These are phyloP conservation scores for Pseudogymnoascus sp. DNA, from an alignment of 2,329 filamentous ascomycete species.

Conservation along the genomic window DNA sequence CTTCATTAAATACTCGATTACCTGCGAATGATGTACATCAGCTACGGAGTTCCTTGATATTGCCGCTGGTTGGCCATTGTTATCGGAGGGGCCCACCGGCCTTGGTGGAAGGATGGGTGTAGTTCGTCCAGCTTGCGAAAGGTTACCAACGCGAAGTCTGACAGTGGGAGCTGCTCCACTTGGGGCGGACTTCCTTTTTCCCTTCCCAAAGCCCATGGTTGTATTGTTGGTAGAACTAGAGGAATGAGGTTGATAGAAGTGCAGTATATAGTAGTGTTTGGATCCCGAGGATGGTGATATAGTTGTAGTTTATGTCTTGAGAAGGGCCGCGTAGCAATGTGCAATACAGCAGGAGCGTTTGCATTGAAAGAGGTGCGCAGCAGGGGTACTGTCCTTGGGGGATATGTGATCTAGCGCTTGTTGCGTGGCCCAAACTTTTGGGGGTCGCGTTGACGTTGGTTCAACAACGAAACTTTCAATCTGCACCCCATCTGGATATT, in stretches of 20 bases:
- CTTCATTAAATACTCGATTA: conserved; percentile 92
- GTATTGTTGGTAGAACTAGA: neutral
- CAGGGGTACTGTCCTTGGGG: neutral
- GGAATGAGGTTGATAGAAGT: neutral
- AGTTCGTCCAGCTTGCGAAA: neutral
- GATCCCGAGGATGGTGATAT: neutral
- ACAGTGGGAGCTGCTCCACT: neutral
- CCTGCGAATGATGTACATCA: conserved; percentile 35
- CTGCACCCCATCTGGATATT: neutral
- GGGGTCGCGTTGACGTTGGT: neutral
- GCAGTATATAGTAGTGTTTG: neutral
- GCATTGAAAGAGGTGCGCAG: neutral
- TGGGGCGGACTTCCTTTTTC: neutral
- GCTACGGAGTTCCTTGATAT: neutral
- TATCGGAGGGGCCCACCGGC: neutral
- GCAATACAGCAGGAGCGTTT: too few species aligned
- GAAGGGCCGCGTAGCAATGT: neutral
- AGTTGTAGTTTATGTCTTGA: neutral
- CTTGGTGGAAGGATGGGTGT: neutral
- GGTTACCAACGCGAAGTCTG: neutral
- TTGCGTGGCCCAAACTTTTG: neutral
- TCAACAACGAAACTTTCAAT: neutral
- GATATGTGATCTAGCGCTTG: neutral
- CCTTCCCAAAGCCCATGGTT: neutral
- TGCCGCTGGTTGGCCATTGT: neutral